Conservation (phyloP, 805 yeast genomes). For the Ogataea paradorogensis region DNA sequence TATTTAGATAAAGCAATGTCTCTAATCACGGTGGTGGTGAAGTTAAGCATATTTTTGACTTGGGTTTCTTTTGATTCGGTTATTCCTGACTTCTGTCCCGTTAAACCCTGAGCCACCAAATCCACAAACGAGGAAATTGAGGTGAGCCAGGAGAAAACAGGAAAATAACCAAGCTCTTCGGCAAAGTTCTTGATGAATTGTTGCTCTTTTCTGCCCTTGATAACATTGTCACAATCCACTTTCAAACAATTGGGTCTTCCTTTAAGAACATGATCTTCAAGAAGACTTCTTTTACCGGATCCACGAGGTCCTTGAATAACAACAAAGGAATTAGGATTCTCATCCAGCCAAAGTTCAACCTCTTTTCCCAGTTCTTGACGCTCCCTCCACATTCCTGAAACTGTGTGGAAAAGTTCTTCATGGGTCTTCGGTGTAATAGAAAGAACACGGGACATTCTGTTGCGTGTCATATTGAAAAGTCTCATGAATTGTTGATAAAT, state of each 20-base stretch:
- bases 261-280: slow-evolving; percentile 61
- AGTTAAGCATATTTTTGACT: slow-evolving; percentile 72
- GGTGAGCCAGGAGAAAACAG: slow-evolving; percentile 91
- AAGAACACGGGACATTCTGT: slow-evolving; percentile 25
- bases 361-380: slow-evolving; percentile 65
- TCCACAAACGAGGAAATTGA: slow-evolving; percentile 76
- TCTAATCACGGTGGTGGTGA: slow-evolving; percentile 71
- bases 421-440: slow-evolving; percentile 11
- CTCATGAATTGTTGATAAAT: slow-evolving; percentile 36
- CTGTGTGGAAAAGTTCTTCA: slow-evolving; percentile 16
- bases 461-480: slow-evolving; percentile 27
- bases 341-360: slow-evolving; percentile 75
- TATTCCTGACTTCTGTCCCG: slow-evolving; percentile 91
- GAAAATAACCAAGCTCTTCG: slow-evolving; percentile 81
- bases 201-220: slow-evolving; percentile 72
- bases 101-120: slow-evolving; percentile 80
- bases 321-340: slow-evolving; percentile 86
- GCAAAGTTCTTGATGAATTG: slow-evolving; percentile 68
- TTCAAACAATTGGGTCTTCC: slow-evolving; percentile 60
- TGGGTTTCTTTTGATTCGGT: slow-evolving; percentile 81
- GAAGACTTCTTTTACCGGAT: slow-evolving; percentile 84
- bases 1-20: slow-evolving; percentile 53
- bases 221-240: slow-evolving; percentile 75
- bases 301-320: slow-evolving; percentile 92
- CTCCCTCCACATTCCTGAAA: slow-evolving; percentile 58